These are phyloP conservation scores for Rhizopogon vesiculosus DNA, from an alignment of 768 basidiomycete genomes.

Conservation along the genomic window DNA sequence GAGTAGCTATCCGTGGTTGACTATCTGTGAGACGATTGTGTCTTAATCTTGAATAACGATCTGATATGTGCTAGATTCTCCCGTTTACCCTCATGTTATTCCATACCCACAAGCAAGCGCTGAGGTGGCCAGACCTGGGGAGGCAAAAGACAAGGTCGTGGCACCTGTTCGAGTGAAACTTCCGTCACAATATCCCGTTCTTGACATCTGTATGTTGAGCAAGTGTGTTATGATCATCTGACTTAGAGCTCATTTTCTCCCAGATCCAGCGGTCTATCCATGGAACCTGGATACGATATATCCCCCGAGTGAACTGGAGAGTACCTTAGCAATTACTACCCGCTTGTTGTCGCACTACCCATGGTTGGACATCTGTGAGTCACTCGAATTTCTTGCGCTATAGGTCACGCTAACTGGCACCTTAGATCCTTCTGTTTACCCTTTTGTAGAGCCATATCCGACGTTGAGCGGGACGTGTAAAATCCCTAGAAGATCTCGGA, in stretches of 20 bases:
- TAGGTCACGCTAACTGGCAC: neutral
- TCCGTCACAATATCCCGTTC: too few relatives aligned
- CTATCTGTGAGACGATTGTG: conserved; percentile 27
- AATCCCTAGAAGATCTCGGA: neutral
- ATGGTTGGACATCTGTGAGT: conserved; percentile 21
- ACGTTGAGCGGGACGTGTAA: neutral
- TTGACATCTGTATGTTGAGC: too few relatives aligned
- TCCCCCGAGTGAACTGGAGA: conserved; percentile 7
- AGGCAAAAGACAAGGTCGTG: too few relatives aligned
- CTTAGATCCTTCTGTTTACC: conserved; percentile 13
- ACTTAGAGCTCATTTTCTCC: neutral
- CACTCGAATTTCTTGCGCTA: neutral
- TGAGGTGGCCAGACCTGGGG: too few relatives aligned
- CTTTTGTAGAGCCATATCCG: conserved; percentile 12
- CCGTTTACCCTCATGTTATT: conserved; percentile 11
- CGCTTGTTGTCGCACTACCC: conserved; percentile 14
- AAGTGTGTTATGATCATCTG: too few relatives aligned
- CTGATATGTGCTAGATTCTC: conserved; percentile 13
- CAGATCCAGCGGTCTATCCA: conserved; percentile 24
- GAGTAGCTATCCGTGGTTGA: conserved; percentile 30
- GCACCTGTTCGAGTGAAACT: too few relatives aligned
- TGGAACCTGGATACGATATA: conserved; percentile 22
- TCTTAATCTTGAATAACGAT: neutral
- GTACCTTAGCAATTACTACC: neutral
- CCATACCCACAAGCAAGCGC: too few relatives aligned